These are phyloP conservation scores for Exutisphaerella laricina DNA, from an alignment of 2,329 filamentous ascomycete genomes.

Conservation along the genomic window DNA sequence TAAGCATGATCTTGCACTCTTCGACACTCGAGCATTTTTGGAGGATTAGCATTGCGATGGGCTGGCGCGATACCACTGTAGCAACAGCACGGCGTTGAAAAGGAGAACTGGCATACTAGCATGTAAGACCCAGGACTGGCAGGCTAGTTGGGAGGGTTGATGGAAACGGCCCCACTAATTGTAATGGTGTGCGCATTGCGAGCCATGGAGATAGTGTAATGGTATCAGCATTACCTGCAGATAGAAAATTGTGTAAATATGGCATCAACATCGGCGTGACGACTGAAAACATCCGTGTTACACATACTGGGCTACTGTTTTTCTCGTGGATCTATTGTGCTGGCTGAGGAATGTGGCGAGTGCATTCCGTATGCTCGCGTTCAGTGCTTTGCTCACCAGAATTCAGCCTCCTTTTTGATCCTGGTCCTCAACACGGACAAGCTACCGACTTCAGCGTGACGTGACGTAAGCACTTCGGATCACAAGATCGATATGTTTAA, in stretches of 20 bases:
- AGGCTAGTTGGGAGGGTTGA: neutral
- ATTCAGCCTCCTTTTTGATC: too few relatives aligned
- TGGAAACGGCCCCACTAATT: neutral
- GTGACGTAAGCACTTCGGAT: too few relatives aligned
- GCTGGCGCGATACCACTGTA: slow-evolving; percentile 2
- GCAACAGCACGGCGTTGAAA: neutral
- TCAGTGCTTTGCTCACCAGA: too few relatives aligned
- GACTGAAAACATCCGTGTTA: too few relatives aligned
- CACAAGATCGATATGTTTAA: too few relatives aligned
- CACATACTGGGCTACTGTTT: too few relatives aligned
- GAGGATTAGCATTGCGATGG: slow-evolving; percentile 1
- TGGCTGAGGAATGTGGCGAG: too few relatives aligned
- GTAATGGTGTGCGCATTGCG: neutral
- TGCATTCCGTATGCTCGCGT: too few relatives aligned
- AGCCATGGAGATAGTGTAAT: neutral
- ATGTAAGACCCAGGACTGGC: neutral
- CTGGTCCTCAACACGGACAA: too few relatives aligned
- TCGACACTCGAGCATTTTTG: slow-evolving; percentile 1
- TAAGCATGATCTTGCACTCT: neutral
- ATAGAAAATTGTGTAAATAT: neutral
- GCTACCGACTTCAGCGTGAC: too few relatives aligned
- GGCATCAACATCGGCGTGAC: too few relatives aligned
- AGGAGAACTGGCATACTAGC: neutral
- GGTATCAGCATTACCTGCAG: neutral
- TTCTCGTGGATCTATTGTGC: too few relatives aligned